A percentile compares a stretch with the other conserved stretches of the same genome.
Evolutionary conservation across 139 green algal genomes (phyloP).

Genomic region (Chlamydomonas eustigma): DNA sequence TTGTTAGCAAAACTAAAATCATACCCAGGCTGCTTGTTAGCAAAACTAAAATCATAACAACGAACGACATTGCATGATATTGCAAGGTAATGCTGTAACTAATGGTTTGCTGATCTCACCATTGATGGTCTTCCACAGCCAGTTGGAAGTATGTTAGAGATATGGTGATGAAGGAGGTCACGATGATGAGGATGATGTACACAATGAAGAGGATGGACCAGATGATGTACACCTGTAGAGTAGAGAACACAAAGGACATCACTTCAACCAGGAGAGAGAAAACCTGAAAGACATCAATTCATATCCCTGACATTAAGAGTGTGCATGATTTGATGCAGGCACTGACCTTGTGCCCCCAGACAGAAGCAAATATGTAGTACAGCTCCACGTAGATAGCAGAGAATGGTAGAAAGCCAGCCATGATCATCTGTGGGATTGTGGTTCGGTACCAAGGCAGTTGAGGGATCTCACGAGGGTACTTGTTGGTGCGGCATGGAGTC

Average conservation of each 20-base stretch:
- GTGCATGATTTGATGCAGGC: no score
- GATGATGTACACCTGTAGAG: slow-evolving; percentile 83
- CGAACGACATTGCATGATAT: background rate
- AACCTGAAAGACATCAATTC: background rate
- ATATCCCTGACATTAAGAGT: no score
- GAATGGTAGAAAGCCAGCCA: slow-evolving; percentile 94
- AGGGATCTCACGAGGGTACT: slow-evolving; percentile 85
- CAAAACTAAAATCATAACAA: background rate
- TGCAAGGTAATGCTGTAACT: background rate
- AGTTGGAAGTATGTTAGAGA: slow-evolving; percentile 96
- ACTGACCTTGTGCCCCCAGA: slow-evolving; percentile 93
- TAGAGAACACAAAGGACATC: background rate
- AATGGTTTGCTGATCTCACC: background rate
- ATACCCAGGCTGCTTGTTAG: background rate
- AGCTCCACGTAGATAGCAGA: slow-evolving; percentile 97
- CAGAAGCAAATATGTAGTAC: slow-evolving; percentile 94
- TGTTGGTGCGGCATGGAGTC: slow-evolving; percentile 80
- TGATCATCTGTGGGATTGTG: slow-evolving; percentile 82
- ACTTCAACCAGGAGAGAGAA: slow-evolving; percentile 4
- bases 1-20: no score
- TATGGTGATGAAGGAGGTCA: slow-evolving; percentile 92
- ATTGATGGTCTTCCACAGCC: slow-evolving; percentile 29
- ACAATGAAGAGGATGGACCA: slow-evolving; percentile 93
- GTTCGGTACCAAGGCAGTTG: slow-evolving; percentile 87
- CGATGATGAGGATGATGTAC: slow-evolving; percentile 86